Percentiles rank a stretch among this genome's conserved stretches.
phyloP scores from a whole-genome alignment of 768 basidiomycete genomes.

The Panaeolus papilionaceus region DNA sequence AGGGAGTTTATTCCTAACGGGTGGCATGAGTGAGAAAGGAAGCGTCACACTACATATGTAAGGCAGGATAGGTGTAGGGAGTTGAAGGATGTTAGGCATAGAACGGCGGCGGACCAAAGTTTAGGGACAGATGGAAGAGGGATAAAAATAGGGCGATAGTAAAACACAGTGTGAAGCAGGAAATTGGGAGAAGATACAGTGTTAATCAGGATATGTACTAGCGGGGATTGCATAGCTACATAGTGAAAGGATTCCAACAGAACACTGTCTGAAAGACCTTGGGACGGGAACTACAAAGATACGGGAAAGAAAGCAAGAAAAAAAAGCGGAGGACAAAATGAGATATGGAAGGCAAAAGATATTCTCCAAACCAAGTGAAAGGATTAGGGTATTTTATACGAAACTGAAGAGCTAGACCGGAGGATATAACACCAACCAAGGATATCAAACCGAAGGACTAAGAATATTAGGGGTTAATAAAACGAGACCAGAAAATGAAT shows the following conservation, averaged over 20 bases:
- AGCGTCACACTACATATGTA: neutral
- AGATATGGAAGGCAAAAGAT: neutral
- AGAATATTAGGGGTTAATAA: slow-evolving; percentile 17
- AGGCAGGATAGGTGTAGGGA: neutral
- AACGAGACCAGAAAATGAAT: slow-evolving; percentile 22
- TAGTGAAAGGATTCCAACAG: neutral
- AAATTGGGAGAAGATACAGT: neutral
- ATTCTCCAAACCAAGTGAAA: neutral
- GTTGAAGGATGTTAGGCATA: neutral
- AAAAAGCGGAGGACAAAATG: slow-evolving; percentile 17
- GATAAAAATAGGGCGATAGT: slow-evolving; percentile 11
- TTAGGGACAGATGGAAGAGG: neutral
- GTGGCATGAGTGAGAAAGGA: neutral
- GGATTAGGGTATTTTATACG: slow-evolving; percentile 17
- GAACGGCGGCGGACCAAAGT: neutral
- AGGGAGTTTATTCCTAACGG: slow-evolving; percentile 7
- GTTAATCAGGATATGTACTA: neutral
- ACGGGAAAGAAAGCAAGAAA: slow-evolving; percentile 9
- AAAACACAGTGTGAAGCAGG: slow-evolving; percentile 1
- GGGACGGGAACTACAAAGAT: neutral
- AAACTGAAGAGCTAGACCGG: neutral
- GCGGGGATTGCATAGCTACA: neutral
- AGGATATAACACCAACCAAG: slow-evolving; percentile 8
- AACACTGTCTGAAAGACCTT: slow-evolving; percentile 1
- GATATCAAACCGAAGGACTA: slow-evolving; percentile 7